Percentiles rank a stretch among this genome's conserved stretches.
phyloP scores from a whole-genome alignment of 768 basidiomycete genomes.

The Xerocomus spinulosus region DNA sequence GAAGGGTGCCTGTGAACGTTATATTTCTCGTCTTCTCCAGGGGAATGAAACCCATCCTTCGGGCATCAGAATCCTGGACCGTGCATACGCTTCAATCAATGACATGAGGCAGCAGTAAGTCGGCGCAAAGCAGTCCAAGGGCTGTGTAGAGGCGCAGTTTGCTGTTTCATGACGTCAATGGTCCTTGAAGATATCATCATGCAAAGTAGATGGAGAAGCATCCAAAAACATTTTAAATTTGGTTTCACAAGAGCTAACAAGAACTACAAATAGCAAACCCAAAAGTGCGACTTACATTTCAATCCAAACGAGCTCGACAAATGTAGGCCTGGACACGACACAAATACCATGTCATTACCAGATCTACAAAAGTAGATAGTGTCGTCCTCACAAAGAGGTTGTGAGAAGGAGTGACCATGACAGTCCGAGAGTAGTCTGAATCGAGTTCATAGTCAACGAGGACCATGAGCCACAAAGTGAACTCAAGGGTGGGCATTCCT shows the following conservation, averaged over 20 bases:
- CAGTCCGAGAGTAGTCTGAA: slow-evolving; percentile 34
- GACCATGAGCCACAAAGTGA: slow-evolving; percentile 27
- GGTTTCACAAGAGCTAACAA: background rate
- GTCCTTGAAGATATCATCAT: too few relatives aligned
- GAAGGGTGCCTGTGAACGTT: slow-evolving; percentile 19
- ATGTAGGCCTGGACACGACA: slow-evolving; percentile 4
- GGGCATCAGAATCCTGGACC: slow-evolving; percentile 7
- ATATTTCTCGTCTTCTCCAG: slow-evolving; percentile 3
- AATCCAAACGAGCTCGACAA: background rate
- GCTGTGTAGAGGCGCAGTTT: slow-evolving; percentile 7
- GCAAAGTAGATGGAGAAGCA: too few relatives aligned
- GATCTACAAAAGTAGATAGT: background rate
- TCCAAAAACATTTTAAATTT: too few relatives aligned
- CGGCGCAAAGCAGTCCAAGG: background rate
- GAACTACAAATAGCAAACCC: too few relatives aligned
- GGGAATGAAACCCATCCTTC: background rate
- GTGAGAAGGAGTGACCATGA: slow-evolving; percentile 7
- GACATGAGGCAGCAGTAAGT: slow-evolving; percentile 14
- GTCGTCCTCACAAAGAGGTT: slow-evolving; percentile 15
- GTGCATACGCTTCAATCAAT: slow-evolving; percentile 5
- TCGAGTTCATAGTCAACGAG: slow-evolving; percentile 23
- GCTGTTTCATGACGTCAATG: background rate
- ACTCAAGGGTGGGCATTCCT: slow-evolving; percentile 18
- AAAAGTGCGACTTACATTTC: too few relatives aligned
- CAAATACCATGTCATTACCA: background rate